phyloP scores from a whole-genome alignment of 257 asterid species.

The Linaria vulgaris region DNA sequence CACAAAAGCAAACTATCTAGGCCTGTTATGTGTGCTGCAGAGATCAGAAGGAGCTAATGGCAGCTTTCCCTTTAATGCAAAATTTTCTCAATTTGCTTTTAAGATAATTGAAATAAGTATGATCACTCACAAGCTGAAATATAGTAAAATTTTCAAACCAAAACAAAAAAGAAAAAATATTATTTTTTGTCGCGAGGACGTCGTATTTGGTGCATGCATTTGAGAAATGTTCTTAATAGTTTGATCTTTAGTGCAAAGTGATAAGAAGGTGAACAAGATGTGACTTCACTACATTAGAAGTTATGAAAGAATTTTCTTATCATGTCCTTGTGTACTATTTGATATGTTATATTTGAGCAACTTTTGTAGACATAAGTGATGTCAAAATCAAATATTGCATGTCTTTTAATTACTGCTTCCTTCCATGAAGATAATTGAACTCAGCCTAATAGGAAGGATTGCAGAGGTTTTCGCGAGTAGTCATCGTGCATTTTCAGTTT shows the following conservation, averaged over 20 bases:
- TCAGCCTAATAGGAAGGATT: too few species aligned
- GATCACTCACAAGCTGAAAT: slow-evolving; percentile 10
- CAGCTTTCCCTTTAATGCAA: slow-evolving; percentile 34
- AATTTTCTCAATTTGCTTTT: slow-evolving; percentile 18
- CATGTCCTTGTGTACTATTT: background rate
- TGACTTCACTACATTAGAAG: slow-evolving; percentile 20
- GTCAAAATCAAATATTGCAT: background rate
- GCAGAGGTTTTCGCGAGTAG: too few species aligned
- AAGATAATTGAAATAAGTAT: background rate
- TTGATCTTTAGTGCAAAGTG: slow-evolving; percentile 22
- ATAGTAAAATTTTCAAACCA: background rate
- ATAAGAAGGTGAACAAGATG: slow-evolving; percentile 23
- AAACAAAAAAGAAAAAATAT: background rate
- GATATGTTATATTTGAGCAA: slow-evolving; percentile 3
- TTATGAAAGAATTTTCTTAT: background rate
- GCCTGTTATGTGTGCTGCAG: slow-evolving; percentile 26
- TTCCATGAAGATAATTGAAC: background rate
- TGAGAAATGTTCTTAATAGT: background rate
- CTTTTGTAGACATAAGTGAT: background rate
- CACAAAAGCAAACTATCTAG: slow-evolving; percentile 11
- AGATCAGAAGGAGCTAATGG: slow-evolving; percentile 20
- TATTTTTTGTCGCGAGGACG: background rate
- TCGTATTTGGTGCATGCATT: background rate
- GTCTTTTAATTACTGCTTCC: background rate
- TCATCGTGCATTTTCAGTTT: background rate